Percentiles rank a stretch among this genome's conserved stretches.
Conservation (phyloP, 1,284 basidiomycete genomes). For the Laetiporus sulphureus region DNA sequence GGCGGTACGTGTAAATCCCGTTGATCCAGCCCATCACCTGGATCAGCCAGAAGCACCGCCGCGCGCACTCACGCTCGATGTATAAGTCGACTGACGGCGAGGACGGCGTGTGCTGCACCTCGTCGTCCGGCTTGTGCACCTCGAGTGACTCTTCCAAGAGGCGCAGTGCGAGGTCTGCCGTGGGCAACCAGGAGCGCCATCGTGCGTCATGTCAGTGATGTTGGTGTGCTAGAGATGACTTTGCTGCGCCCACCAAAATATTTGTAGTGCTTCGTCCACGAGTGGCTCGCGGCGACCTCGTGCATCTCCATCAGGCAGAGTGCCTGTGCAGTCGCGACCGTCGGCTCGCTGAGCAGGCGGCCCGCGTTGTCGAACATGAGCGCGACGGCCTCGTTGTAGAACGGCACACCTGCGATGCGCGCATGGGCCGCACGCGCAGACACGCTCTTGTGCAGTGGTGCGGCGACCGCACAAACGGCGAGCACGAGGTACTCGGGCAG, state of each 20-base stretch:
- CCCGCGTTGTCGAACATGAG: conserved; percentile 65
- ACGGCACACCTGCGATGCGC: conserved; percentile 62
- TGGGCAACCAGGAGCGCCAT: too few relatives aligned
- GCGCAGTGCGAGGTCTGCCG: conserved; percentile 42
- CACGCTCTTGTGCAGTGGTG: conserved; percentile 62
- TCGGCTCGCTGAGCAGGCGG: conserved; percentile 47
- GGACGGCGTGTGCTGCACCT: conserved; percentile 42
- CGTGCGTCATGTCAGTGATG: too few relatives aligned
- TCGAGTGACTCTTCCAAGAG: conserved; percentile 62
- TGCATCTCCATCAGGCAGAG: conserved; percentile 65
- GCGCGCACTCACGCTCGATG: conserved; percentile 64
- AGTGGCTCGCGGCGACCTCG: conserved; percentile 43
- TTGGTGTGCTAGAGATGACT: too few relatives aligned
- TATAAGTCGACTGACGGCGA: conserved; percentile 49
- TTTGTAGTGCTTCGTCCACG: conserved; percentile 29
- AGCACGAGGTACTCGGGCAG: conserved; percentile 64
- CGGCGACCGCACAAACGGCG: conserved; percentile 68
- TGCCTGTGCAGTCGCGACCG: conserved; percentile 61
- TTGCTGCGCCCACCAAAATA: conserved; percentile 31
- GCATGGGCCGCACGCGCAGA: conserved; percentile 43
- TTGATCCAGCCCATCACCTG: conserved; percentile 38
- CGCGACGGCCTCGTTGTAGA: conserved; percentile 59
- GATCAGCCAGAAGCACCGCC: conserved; percentile 75
- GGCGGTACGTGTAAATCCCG: conserved; percentile 25
- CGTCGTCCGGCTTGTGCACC: conserved; percentile 52